Percentiles rank a stretch among this genome's conserved stretches.
These are phyloP conservation scores for Phaeophleospora eucalypticola DNA, from an alignment of 2,329 filamentous ascomycete species.

Conservation along the genomic window DNA sequence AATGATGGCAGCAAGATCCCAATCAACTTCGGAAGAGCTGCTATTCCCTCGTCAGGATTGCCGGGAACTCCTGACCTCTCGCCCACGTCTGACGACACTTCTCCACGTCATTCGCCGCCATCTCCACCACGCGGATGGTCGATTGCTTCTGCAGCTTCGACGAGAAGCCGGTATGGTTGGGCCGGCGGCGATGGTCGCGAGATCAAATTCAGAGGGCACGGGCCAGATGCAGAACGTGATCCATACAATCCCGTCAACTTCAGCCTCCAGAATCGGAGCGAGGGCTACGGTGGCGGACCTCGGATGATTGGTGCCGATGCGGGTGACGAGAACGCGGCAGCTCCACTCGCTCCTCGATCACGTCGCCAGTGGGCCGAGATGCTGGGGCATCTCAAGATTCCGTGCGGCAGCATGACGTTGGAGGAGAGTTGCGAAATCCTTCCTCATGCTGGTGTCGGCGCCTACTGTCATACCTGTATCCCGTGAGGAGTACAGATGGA, in stretches of 20 bases:
- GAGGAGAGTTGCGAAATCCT: conserved; percentile 18
- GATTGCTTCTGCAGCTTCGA: conserved; percentile 16
- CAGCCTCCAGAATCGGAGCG: conserved; percentile 8
- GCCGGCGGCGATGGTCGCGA: conserved; percentile 34
- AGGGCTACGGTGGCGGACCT: conserved; percentile 10
- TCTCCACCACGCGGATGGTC: conserved; percentile 14
- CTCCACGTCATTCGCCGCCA: conserved; percentile 9
- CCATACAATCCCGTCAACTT: conserved; percentile 25
- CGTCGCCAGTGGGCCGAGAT: conserved; percentile 26
- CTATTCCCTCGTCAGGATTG: conserved; percentile 3
- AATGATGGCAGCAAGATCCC: conserved; percentile 10
- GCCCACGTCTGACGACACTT: conserved; percentile 14
- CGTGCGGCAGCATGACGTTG: conserved; percentile 23
- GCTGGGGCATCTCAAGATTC: conserved; percentile 10
- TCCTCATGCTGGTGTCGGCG: too few species aligned
- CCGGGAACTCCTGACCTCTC: conserved; percentile 13
- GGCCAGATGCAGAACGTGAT: conserved; percentile 30
- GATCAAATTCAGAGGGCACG: conserved; percentile 33
- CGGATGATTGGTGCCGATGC: conserved; percentile 12
- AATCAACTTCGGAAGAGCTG: conserved; percentile 15
- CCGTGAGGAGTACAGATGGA: too few species aligned
- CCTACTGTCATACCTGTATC: too few species aligned
- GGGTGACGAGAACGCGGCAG: conserved; percentile 13
- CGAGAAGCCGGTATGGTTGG: conserved; percentile 28
- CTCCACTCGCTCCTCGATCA: conserved; percentile 23